Percentiles rank a stretch among this genome's conserved stretches.
Evolutionary conservation across 192 early-diverging fungal species (phyloP).

Genomic region (Powellomyces hirtus): DNA sequence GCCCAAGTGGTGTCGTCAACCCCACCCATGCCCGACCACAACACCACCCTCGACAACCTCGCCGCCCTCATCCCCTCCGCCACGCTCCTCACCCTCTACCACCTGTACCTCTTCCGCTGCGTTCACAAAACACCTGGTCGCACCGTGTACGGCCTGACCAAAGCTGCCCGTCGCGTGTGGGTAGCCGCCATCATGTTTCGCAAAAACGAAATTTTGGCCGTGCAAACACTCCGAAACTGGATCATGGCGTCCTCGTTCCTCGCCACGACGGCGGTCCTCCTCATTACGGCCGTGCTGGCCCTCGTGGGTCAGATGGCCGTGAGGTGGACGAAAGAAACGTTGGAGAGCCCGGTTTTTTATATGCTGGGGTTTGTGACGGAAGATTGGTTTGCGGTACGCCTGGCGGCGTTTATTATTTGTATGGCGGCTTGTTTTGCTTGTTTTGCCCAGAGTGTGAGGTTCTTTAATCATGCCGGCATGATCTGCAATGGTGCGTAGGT

Average conservation of each 20-base stretch:
- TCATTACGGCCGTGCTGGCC: constrained; percentile 30
- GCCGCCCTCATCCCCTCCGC: constrained; percentile 12
- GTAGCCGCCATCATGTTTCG: constrained; percentile 40
- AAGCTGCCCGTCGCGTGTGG: constrained; percentile 32
- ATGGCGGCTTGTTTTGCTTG: constrained; percentile 27
- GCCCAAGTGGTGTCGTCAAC: too few relatives aligned
- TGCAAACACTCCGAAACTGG: constrained; percentile 43
- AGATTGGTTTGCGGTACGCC: constrained; percentile 3
- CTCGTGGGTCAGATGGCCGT: constrained; percentile 31
- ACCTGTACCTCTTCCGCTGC: constrained; percentile 26
- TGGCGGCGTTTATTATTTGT: background rate
- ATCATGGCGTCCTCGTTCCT: constrained; percentile 44
- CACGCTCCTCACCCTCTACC: constrained; percentile 22
- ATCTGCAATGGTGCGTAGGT: constrained; percentile 37
- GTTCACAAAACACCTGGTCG: constrained; percentile 19
- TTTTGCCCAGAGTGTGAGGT: constrained; percentile 40
- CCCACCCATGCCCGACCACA: too few relatives aligned
- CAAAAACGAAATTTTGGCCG: constrained; percentile 41
- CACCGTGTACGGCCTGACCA: constrained; percentile 41
- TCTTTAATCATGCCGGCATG: constrained; percentile 44
- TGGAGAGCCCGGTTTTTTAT: constrained; percentile 16
- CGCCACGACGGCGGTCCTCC: constrained; percentile 31
- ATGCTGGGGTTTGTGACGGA: constrained; percentile 14
- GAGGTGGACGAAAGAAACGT: constrained; percentile 3
- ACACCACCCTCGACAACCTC: constrained; percentile 20